Evolutionary conservation across 106 monocot genomes (phyloP).

Genomic region (Acanthochlamys bracteata): DNA sequence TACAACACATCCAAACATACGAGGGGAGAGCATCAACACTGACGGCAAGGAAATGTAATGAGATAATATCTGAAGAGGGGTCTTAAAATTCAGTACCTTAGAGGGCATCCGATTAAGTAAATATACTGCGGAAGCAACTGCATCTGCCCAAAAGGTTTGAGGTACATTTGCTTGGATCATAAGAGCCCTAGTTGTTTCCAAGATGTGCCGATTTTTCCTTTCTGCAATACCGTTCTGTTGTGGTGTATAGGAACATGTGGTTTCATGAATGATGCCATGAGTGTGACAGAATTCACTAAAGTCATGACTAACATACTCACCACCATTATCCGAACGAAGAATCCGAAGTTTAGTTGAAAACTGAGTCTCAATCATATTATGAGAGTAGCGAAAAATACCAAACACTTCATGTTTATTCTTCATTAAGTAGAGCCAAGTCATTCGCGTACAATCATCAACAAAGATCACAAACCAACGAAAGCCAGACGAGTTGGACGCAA

Average conservation of each 20-base stretch:
- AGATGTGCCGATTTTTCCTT: no score
- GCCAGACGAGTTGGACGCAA: not conserved
- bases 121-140: not conserved
- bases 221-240: not conserved
- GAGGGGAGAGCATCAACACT: no score
- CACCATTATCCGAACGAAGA: not conserved
- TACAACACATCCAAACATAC: conserved; percentile 2
- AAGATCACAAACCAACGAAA: not conserved
- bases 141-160: not conserved
- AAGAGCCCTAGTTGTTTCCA: no score
- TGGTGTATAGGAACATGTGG: not conserved
- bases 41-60: no score
- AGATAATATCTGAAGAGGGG: no score
- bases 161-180: no score
- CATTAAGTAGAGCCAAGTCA: not conserved
- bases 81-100: not conserved
- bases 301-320: not conserved
- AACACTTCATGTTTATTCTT: not conserved
- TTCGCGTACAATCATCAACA: not conserved
- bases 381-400: not conserved
- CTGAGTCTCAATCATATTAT: not conserved
- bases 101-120: conserved; percentile 7
- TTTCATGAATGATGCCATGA: not conserved
- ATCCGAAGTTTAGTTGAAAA: not conserved
- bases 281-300: not conserved